Percentiles rank a stretch among this genome's conserved stretches.
phyloP scores from a whole-genome alignment of 2,329 filamentous ascomycete species.

The Cordyceps pruinosa region DNA sequence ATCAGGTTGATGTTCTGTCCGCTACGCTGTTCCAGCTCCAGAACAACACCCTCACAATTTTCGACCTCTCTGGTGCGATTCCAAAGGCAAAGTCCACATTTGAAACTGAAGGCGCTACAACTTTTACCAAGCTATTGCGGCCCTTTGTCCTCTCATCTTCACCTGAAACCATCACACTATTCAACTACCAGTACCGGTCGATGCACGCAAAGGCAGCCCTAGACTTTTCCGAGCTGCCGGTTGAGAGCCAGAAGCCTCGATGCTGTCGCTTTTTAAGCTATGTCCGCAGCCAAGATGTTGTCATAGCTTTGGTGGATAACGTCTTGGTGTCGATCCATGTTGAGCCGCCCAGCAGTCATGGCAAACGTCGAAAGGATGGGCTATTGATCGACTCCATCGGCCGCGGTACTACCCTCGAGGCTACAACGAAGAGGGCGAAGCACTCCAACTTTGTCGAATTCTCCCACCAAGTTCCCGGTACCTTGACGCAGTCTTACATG shows the following conservation, averaged over 20 bases:
- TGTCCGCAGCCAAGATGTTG: slow-evolving; percentile 59
- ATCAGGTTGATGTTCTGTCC: slow-evolving; percentile 54
- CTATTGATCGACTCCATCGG: slow-evolving; percentile 69
- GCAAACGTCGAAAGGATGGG: slow-evolving; percentile 51
- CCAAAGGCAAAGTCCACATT: slow-evolving; percentile 54
- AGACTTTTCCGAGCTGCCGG: slow-evolving; percentile 35
- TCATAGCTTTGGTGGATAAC: slow-evolving; percentile 56
- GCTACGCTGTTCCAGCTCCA: slow-evolving; percentile 57
- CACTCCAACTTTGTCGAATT: slow-evolving; percentile 27
- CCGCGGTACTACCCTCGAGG: slow-evolving; percentile 45
- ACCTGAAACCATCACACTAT: slow-evolving; percentile 48
- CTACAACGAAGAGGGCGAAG: slow-evolving; percentile 27
- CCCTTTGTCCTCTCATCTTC: slow-evolving; percentile 60
- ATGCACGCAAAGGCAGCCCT: slow-evolving; percentile 45
- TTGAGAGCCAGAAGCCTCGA: slow-evolving; percentile 28
- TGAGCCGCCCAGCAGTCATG: slow-evolving; percentile 52
- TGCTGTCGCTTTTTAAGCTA: slow-evolving; percentile 49
- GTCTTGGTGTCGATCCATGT: slow-evolving; percentile 63
- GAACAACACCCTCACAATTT: slow-evolving; percentile 48
- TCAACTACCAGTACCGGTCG: slow-evolving; percentile 62
- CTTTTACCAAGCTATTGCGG: slow-evolving; percentile 60
- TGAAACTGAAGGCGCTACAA: slow-evolving; percentile 44
- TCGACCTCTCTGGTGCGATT: slow-evolving; percentile 56
- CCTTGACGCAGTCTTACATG: slow-evolving; percentile 44
- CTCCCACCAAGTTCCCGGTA: slow-evolving; percentile 38